Evolutionary conservation across 768 basidiomycete species (phyloP), one percentile per base, ranked within the genome.

Genomic region (Mycena latifolia): DNA sequence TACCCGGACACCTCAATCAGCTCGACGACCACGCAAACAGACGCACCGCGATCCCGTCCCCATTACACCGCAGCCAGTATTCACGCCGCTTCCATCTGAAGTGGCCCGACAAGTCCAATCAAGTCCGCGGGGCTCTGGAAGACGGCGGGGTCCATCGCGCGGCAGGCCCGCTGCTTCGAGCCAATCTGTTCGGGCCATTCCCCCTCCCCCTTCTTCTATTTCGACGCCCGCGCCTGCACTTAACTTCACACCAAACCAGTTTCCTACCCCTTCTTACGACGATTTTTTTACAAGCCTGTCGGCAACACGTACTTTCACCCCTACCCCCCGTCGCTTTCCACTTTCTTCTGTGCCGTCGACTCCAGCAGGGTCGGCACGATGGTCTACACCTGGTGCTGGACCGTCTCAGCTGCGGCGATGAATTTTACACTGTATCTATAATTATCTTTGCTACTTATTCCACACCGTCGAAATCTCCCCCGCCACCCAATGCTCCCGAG

Each of bases 401-500:
- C 24, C 63, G 57, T n/a, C 22, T 25, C 12, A 6, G 25, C 27
- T 39, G 9, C 53, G 35, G 17, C 18, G 2, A 54, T 27, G 39
- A 5, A 33, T 33, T 33, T 5, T 33, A 11, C 11, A 33, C 31
- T 6, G 31, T 33, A 11, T 33, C 31, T n/a, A n/a, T n/a, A n/a
- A 35, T 35, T 35, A 35, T 35, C 8, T 35, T 35, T 18, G n/a
- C n/a, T n/a, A 33, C 5, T 25, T 33, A 37, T 37, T 54, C 41
- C 3, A 43, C 41, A 14, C 41, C 41, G 41, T 33, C 39, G 29
- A 60, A 52, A 63, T 71, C 72, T 7, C 53, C 57, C 1, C 72
- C 67, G 4, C 72, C 69, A 29, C 72, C 70, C 25, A 70, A 47
- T 11, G 59, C 54, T 29, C 68, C 67, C 25, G 29, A 45, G 43